These are phyloP conservation scores for Tetrastigma voinierianum DNA, from an alignment of 164 flowering plant species.

Conservation along the genomic window DNA sequence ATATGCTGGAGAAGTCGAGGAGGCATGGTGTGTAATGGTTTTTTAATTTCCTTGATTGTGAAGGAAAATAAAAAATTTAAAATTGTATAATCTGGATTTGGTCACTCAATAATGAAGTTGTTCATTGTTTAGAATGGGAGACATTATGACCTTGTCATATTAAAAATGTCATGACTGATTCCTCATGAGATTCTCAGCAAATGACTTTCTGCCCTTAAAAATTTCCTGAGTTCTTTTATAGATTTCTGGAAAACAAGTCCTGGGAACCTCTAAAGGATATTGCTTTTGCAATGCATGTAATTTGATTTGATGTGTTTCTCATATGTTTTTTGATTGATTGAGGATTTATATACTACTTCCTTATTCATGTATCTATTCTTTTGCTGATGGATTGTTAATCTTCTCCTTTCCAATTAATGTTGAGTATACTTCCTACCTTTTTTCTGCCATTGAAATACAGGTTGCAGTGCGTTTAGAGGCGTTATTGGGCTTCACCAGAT, in stretches of 20 bases:
- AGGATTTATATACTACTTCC: not conserved
- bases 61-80: not conserved
- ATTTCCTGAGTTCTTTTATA: not conserved
- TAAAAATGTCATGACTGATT: not conserved
- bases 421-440: not conserved
- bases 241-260: not conserved
- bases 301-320: not conserved
- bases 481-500: conserved; percentile 47
- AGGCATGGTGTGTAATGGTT: conserved; percentile 46
- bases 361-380: not conserved
- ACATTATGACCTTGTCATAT: not conserved
- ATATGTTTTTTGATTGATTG: not conserved
- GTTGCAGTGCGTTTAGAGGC: conserved; percentile 68
- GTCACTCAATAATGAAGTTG: not conserved
- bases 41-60: not conserved
- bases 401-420: not conserved
- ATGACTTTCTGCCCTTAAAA: not conserved
- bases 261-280: not conserved
- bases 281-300: not conserved
- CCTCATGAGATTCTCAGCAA: not conserved
- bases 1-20: conserved; percentile 68
- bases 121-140: not conserved
- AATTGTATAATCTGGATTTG: not conserved
- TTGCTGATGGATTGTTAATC: not conserved
- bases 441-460: conserved; percentile 28